Percentiles rank a stretch among this genome's conserved stretches.
phyloP scores from a whole-genome alignment of 192 early-diverging fungal genomes.

The Anaeromyces robustus region DNA sequence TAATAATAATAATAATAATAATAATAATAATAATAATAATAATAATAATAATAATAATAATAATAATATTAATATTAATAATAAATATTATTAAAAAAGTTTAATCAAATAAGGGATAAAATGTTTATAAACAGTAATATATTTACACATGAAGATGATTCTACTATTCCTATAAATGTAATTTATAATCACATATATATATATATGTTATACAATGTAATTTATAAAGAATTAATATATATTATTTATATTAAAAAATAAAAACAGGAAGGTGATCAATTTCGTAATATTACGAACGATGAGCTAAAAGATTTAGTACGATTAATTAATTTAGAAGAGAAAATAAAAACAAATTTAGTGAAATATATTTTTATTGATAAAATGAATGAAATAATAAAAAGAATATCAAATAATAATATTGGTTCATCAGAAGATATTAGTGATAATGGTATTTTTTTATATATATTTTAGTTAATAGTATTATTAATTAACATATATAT shows the following conservation, averaged over 20 bases:
- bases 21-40: no score
- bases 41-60: no score
- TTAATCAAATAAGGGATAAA: background rate
- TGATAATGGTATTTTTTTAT: no score
- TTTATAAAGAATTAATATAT: no score
- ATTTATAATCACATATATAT: no score
- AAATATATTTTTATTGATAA: background rate
- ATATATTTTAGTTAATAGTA: no score
- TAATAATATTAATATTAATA: no score
- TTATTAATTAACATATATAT: no score
- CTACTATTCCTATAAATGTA: no score
- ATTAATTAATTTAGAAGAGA: background rate
- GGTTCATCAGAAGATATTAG: no score
- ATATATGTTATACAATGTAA: no score
- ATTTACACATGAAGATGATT: background rate
- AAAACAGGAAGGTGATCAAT: background rate
- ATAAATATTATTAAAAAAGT: background rate
- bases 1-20: no score
- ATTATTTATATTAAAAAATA: background rate
- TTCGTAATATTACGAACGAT: background rate
- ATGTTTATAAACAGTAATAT: background rate
- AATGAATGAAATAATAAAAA: background rate
- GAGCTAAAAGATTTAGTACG: background rate
- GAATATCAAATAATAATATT: background rate
- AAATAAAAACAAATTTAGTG: background rate